phyloP scores from a whole-genome alignment of 139 green algal species.

The Tetradesmus obliquus region DNA sequence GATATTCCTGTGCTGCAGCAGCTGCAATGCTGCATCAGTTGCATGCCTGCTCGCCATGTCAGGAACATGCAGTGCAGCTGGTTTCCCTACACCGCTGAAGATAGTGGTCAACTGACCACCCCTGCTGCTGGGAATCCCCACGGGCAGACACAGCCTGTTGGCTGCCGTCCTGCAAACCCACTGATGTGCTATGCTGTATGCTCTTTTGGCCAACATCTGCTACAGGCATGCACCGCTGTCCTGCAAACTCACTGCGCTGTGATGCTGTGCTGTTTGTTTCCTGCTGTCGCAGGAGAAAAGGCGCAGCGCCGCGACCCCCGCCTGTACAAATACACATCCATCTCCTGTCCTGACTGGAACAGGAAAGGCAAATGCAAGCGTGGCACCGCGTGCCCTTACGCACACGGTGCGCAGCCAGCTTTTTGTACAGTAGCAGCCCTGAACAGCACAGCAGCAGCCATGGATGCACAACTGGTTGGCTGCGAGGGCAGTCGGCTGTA shows the following conservation, averaged over 20 bases:
- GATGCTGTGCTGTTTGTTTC: background rate
- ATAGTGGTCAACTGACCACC: no score
- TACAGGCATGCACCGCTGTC: background rate
- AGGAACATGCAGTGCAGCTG: no score
- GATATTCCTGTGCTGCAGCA: no score
- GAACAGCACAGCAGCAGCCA: no score
- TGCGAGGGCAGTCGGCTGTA: no score
- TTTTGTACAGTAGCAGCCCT: no score
- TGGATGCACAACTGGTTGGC: no score
- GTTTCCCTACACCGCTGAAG: no score
- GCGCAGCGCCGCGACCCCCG: conserved; percentile 90
- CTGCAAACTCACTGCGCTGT: background rate
- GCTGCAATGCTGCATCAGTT: background rate
- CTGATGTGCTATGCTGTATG: background rate
- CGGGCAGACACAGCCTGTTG: no score
- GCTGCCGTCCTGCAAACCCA: background rate
- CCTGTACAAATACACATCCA: conserved; percentile 86
- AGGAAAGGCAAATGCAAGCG: conserved; percentile 82
- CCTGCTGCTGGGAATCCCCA: no score
- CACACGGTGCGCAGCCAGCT: conserved; percentile 60
- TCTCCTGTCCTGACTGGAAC: conserved; percentile 93
- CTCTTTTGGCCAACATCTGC: no score
- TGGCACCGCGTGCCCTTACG: conserved; percentile 77
- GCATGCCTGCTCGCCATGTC: no score
- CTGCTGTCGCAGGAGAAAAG: conserved; percentile 95